Conservation (phyloP, 164 flowering plant genomes). For the Macadamia integrifolia region DNA sequence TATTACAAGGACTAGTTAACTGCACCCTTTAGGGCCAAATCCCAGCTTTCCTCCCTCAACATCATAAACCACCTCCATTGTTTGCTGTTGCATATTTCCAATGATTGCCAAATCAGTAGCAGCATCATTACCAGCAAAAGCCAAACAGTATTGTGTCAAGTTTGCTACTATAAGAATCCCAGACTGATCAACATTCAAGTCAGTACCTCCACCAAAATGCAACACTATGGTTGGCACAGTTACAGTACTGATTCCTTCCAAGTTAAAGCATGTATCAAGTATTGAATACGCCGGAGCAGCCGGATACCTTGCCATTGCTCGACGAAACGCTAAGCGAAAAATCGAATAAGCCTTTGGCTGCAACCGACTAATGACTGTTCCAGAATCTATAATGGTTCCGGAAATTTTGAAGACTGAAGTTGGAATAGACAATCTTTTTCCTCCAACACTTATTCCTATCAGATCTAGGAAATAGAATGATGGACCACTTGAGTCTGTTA, state of each 20-base stretch:
- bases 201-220: constrained; percentile 21
- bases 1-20: background rate
- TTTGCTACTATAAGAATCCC: background rate
- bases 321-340: constrained; percentile 20
- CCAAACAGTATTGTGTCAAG: constrained; percentile 32
- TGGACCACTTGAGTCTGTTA: background rate
- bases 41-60: constrained; percentile 32
- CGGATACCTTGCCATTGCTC: constrained; percentile 20
- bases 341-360: constrained; percentile 30
- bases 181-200: background rate
- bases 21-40: constrained; percentile 27
- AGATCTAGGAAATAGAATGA: constrained; percentile 19
- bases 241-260: constrained; percentile 3
- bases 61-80: constrained; percentile 37
- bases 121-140: constrained; percentile 30
- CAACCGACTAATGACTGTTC: constrained; percentile 38
- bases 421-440: background rate
- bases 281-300: background rate
- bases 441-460: constrained; percentile 10
- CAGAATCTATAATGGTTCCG: constrained; percentile 41
- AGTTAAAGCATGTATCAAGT: constrained; percentile 17
- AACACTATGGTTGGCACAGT: constrained; percentile 28
- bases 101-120: constrained; percentile 20
- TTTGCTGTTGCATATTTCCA: constrained; percentile 47
- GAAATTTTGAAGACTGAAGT: background rate